Base-by-base conservation (phyloP, 306 rosid genomes). In the Trifolium fragiferum region DNA sequence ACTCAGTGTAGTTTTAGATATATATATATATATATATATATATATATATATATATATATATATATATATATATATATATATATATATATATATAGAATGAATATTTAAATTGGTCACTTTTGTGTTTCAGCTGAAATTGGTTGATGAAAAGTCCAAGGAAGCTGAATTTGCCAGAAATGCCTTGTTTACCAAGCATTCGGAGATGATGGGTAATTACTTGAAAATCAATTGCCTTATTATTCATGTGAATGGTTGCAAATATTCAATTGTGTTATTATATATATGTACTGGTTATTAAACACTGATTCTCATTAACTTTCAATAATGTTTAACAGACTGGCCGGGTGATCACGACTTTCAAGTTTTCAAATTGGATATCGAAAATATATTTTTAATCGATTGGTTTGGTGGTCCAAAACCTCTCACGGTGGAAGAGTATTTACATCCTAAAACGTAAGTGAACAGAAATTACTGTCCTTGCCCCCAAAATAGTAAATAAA, bases 371-470 rank as follows among this genome's bases (percentile, higher is more conserved):
- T 81, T 94, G 72, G 87, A 90, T 47, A 91, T 94, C 10, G 95
- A 82, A 74, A 66, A 84, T 41, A 86, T 94, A 76, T 94, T 91
- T 84, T 67, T 94, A 85, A 87, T 90, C 10, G 79, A 90, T 82
- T 90, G 93, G 94, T 91, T 88, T 38, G 98, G 97, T 53, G 94
- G 97, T 65, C 88, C 98, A 10, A 94, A 91, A 82, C 97, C 96
- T 67, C 82, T 94, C 70, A 80, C 90, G 0, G 83, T 84, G 71
- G 90, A 90, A 27, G 77, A 91, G 73, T 93, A 93, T 78, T 83
- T 93, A 5, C 87, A 87, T 72, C 68, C 67, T 4, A 82, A 84
- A 75, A 20, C 49, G 80, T 79, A 30, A 58, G 74, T 66, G 54
- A 78, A 30, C 57, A 68, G 40, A 20, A 76, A 68, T 3, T n/a